Base-by-base conservation (phyloP, 140 eudicot species). In the Eryngium alpinum region DNA sequence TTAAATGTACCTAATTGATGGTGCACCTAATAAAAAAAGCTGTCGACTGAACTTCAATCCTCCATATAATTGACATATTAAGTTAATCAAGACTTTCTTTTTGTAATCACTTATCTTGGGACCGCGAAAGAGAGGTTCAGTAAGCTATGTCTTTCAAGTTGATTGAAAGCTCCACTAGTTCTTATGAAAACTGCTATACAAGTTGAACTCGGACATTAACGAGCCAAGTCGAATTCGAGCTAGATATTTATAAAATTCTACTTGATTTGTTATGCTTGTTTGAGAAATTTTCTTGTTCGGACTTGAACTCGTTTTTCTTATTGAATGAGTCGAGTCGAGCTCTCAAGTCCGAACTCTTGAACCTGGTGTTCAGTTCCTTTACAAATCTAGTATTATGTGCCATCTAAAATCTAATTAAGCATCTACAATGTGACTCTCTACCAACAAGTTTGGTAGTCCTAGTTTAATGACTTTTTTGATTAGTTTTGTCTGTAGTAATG, bases 1-100 rank as follows among this genome's bases (percentile, higher is more conserved):
- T 75, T 25, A 29, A 75, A n/a, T 25, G 62, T 75, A 50, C 80
- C 80, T 51, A 76, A 76, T 50, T 52, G 80, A 76, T 76, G 66
- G 80, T 76, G 66, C 66, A 76, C 80, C 80, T 76, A 72, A 50
- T n/a, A 25, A 75, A 75, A 49, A 33, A 53, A 11, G 43, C 14
- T 50, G 79, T 75, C 43, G 25, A 25, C 60, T 27, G 60, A 49
- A 75, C 60, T 75, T 43, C 79, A 29, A 25, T 15, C 63, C 79
- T 27, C 63, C 63, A 75, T 14, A 49, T n/a, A 49, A 27, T 27
- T 28, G 19, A 52, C 9, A 28, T 25, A 50, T 52, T 52, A 32
- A 22, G 49, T 28, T 76, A 17, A 52, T 28, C 46, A 76, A 75
- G 21, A 6, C 50, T 31, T 50, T 1, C 22, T 0, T 76, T 76